Conservation (phyloP, 1,139 yeast genomes). For the Suhomyces bribrorum region DNA sequence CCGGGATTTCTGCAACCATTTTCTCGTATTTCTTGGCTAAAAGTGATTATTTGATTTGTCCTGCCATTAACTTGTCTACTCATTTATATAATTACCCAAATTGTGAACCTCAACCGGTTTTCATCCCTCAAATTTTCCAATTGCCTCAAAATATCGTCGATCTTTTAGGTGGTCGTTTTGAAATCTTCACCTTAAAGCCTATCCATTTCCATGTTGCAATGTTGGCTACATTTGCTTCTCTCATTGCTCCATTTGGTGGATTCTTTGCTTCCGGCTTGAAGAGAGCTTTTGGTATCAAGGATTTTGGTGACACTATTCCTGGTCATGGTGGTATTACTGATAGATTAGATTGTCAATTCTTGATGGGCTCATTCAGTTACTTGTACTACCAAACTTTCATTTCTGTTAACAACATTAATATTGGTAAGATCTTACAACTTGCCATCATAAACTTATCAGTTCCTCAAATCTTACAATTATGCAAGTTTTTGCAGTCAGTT, state of each 20-base stretch:
- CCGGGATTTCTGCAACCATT: slow-evolving; percentile 70
- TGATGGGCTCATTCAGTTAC: slow-evolving; percentile 95
- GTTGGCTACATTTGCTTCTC: slow-evolving; percentile 91
- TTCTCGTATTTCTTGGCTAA: slow-evolving; percentile 65
- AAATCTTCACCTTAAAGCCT: slow-evolving; percentile 72
- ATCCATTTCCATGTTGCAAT: slow-evolving; percentile 85
- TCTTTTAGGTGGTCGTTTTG: slow-evolving; percentile 28
- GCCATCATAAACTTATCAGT: slow-evolving; percentile 71
- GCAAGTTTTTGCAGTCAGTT: slow-evolving; percentile 68
- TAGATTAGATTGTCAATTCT: slow-evolving; percentile 95
- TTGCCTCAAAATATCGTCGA: slow-evolving; percentile 69
- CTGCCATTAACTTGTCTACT: slow-evolving; percentile 68
- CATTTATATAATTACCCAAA: slow-evolving; percentile 47
- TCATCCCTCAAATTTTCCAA: slow-evolving; percentile 73
- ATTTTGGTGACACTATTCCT: slow-evolving; percentile 89
- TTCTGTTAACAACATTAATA: slow-evolving; percentile 68
- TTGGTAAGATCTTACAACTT: slow-evolving; percentile 72
- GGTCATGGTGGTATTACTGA: slow-evolving; percentile 99
- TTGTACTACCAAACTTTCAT: slow-evolving; percentile 91
- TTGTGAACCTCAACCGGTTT: slow-evolving; percentile 88
- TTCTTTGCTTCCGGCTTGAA: slow-evolving; percentile 96
- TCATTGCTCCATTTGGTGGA: slow-evolving; percentile 98
- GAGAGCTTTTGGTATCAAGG: slow-evolving; percentile 94
- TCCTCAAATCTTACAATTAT: slow-evolving; percentile 65
- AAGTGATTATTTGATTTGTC: slow-evolving; percentile 82